Evolutionary conservation across 371 early-diverging fungal species (phyloP).

Genomic region (Mortierella sp.): DNA sequence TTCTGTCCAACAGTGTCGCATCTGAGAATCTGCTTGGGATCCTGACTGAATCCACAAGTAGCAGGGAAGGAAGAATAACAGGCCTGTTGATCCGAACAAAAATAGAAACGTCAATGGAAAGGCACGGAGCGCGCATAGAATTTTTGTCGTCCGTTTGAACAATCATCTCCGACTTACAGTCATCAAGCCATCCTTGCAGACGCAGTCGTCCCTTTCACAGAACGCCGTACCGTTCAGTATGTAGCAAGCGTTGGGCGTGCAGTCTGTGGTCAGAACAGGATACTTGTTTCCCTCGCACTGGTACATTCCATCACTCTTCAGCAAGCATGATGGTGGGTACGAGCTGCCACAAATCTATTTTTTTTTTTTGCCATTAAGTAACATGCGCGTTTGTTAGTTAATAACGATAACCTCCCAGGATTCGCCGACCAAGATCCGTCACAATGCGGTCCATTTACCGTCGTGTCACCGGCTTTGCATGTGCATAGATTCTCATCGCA

Average conservation of each 20-base stretch:
- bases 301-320: too few relatives aligned
- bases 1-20: not conserved
- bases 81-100: not conserved
- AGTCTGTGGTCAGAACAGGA: too few relatives aligned
- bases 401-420: too few relatives aligned
- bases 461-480: not conserved
- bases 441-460: too few relatives aligned
- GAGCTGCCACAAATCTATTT: slow-evolving; percentile 3
- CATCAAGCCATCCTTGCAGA: slow-evolving; percentile 3
- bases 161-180: not conserved
- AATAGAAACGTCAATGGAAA: not conserved
- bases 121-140: too few relatives aligned
- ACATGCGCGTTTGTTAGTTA: too few relatives aligned
- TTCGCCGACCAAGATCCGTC: too few relatives aligned
- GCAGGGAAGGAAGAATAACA: slow-evolving; percentile 1
- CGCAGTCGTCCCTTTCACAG: slow-evolving; percentile 4
- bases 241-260: too few relatives aligned
- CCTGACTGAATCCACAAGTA: not conserved
- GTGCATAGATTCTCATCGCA: slow-evolving; percentile 4
- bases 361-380: too few relatives aligned
- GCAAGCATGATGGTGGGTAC: not conserved
- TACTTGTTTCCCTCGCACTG: too few relatives aligned
- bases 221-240: not conserved
- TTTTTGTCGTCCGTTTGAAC: too few relatives aligned
- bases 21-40: not conserved